A percentile compares a stretch with the other conserved stretches of the same genome.
phyloP scores from a whole-genome alignment of 2,329 filamentous ascomycete genomes.

The Tolypocladium pustulatum region DNA sequence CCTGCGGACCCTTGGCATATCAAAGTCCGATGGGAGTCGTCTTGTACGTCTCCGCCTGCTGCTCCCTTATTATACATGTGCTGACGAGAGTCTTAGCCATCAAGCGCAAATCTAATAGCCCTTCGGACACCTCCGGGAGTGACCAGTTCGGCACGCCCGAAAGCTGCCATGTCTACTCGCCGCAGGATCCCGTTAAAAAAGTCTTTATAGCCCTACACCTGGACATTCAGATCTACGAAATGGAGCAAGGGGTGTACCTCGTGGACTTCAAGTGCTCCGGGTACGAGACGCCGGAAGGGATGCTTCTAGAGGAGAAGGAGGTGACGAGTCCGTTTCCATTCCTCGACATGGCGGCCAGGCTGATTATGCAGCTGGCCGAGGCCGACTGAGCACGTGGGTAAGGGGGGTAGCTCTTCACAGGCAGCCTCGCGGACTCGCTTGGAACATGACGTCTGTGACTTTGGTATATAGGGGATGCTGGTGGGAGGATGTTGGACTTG shows the following conservation, averaged over 20 bases:
- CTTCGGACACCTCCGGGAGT: constrained; percentile 6
- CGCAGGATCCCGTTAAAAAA: constrained; percentile 30
- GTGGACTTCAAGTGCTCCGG: constrained; percentile 98
- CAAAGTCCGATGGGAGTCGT: constrained; percentile 76
- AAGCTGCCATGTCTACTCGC: constrained; percentile 27
- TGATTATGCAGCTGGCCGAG: constrained; percentile 89
- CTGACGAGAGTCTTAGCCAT: constrained; percentile 4
- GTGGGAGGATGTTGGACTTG: neutral
- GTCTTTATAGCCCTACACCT: constrained; percentile 86
- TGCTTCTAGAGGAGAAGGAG: constrained; percentile 79
- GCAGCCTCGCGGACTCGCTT: too few relatives aligned
- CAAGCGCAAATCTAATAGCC: constrained; percentile 1
- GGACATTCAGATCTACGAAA: constrained; percentile 91
- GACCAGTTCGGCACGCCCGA: constrained; percentile 15
- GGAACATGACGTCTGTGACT: neutral
- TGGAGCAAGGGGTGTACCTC: constrained; percentile 85
- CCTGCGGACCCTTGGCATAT: constrained; percentile 94
- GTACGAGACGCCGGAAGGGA: constrained; percentile 72
- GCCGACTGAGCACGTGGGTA: constrained; percentile 41
- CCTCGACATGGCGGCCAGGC: constrained; percentile 79
- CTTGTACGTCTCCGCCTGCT: constrained; percentile 48
- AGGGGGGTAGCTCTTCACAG: neutral
- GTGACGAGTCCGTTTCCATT: constrained; percentile 94
- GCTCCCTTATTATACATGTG: neutral
- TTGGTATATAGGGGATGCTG: neutral